Evolutionary conservation across 306 rosid genomes (phyloP).

Genomic region (Begonia loranthoides): DNA sequence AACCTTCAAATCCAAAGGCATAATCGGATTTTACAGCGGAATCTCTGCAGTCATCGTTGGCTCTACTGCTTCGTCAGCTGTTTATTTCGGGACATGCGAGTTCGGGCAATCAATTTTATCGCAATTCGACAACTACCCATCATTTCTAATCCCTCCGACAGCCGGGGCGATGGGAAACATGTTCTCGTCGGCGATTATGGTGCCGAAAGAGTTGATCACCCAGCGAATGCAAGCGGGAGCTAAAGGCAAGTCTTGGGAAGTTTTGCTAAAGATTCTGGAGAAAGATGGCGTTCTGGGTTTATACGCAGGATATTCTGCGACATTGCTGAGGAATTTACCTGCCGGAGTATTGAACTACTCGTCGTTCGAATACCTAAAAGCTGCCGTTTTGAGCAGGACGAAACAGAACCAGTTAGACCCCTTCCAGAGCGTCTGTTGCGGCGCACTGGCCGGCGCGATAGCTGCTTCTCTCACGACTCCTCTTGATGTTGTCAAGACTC

Average conservation of each 20-base stretch:
- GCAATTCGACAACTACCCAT: constrained; percentile 31
- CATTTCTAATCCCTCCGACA: constrained; percentile 52
- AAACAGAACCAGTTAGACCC: constrained; percentile 38
- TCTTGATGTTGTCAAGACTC: constrained; percentile 81
- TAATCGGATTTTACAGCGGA: constrained; percentile 73
- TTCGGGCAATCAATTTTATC: constrained; percentile 62
- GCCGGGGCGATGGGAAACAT: constrained; percentile 90
- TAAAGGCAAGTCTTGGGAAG: constrained; percentile 60
- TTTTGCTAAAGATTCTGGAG: constrained; percentile 36
- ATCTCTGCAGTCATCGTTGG: constrained; percentile 78
- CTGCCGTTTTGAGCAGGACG: constrained; percentile 35
- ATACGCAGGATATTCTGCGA: constrained; percentile 71
- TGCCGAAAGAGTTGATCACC: constrained; percentile 79
- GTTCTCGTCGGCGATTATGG: constrained; percentile 76
- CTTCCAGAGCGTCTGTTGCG: constrained; percentile 67
- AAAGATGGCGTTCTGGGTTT: constrained; percentile 74
- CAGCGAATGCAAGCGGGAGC: constrained; percentile 89
- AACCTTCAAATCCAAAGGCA: constrained; percentile 51
- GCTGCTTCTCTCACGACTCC: constrained; percentile 83
- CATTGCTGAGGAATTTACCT: constrained; percentile 61
- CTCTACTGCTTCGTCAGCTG: constrained; percentile 74
- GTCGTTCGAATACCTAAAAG: constrained; percentile 73
- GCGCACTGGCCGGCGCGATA: constrained; percentile 84
- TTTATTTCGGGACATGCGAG: constrained; percentile 85
- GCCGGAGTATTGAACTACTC: constrained; percentile 86